phyloP scores from a whole-genome alignment of 352 stramenopile species.

The Phytophthora rubi region DNA sequence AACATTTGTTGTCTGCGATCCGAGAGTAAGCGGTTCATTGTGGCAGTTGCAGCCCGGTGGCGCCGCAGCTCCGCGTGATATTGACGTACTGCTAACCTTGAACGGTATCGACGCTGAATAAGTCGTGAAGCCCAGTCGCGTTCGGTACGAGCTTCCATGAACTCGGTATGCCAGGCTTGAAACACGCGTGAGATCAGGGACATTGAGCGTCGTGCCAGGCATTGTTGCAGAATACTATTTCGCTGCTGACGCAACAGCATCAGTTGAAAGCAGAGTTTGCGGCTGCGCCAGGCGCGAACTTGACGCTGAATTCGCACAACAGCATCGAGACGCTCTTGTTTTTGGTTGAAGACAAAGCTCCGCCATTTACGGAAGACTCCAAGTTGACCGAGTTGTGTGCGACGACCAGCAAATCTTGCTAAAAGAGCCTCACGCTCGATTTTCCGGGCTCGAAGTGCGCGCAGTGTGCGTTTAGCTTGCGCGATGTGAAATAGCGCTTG shows the following conservation, averaged over 20 bases:
- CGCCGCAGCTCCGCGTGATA: conserved; percentile 49
- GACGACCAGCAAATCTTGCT: conserved; percentile 41
- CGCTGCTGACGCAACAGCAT: conserved; percentile 40
- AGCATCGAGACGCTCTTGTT: conserved; percentile 40
- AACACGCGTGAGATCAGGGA: conserved; percentile 27
- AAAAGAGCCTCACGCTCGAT: conserved; percentile 50
- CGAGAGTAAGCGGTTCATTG: conserved; percentile 57
- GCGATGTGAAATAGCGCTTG: conserved; percentile 61
- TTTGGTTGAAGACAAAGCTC: conserved; percentile 42
- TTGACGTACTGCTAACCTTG: conserved; percentile 36
- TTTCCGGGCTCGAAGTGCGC: conserved; percentile 41
- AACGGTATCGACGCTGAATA: conserved; percentile 55
- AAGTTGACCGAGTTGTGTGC: conserved; percentile 30
- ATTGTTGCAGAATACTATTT: conserved; percentile 49
- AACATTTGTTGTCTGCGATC: conserved; percentile 42
- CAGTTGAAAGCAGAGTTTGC: conserved; percentile 44
- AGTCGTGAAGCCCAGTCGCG: conserved; percentile 28
- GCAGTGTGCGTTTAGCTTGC: conserved; percentile 38
- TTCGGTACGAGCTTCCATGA: conserved; percentile 14
- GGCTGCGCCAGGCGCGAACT: conserved; percentile 43
- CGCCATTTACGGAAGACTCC: conserved; percentile 46
- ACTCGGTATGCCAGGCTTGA: conserved; percentile 36
- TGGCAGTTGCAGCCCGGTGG: conserved; percentile 50
- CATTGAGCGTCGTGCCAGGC: conserved; percentile 36
- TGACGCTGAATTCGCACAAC: conserved; percentile 49